Conservation (phyloP, 2,329 filamentous ascomycete species). For the Microascus cirrosus region DNA sequence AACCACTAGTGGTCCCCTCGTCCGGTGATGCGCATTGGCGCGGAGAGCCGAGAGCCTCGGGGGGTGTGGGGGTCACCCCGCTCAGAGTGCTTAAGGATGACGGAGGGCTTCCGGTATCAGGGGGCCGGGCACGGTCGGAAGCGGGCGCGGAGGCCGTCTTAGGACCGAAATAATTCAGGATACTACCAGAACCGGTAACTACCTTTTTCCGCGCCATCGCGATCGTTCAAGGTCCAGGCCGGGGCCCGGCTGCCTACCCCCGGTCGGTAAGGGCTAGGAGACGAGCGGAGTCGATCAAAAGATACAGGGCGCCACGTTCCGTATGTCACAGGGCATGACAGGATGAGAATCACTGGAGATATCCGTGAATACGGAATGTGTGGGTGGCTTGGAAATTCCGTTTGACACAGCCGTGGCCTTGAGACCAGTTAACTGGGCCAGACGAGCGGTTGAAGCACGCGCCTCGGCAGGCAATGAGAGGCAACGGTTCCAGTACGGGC, state of each 20-base stretch:
- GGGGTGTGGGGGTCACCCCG: not conserved
- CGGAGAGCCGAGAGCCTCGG: not conserved
- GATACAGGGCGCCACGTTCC: not conserved
- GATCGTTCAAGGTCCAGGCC: not conserved
- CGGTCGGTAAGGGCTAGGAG: not conserved
- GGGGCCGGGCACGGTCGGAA: not conserved
- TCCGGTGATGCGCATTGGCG: not conserved
- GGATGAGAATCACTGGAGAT: not conserved
- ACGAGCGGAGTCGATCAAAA: not conserved
- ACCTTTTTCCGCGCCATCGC: not conserved
- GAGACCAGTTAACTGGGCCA: not conserved
- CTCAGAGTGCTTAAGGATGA: not conserved
- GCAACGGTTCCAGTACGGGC: not conserved
- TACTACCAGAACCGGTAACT: not conserved
- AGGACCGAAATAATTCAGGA: not conserved
- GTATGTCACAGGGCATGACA: not conserved
- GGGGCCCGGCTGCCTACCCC: not conserved
- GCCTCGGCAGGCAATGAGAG: not conserved
- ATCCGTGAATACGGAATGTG: not conserved
- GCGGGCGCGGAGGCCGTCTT: not conserved
- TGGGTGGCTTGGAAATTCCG: not conserved
- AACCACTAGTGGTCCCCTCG: not conserved
- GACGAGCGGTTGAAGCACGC: not conserved
- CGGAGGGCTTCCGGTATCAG: not conserved
- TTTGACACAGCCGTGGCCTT: not conserved